Percentiles rank a stretch among this genome's conserved stretches.
Evolutionary conservation across 2,329 filamentous ascomycete species (phyloP).

Genomic region (Diaporthe eres): DNA sequence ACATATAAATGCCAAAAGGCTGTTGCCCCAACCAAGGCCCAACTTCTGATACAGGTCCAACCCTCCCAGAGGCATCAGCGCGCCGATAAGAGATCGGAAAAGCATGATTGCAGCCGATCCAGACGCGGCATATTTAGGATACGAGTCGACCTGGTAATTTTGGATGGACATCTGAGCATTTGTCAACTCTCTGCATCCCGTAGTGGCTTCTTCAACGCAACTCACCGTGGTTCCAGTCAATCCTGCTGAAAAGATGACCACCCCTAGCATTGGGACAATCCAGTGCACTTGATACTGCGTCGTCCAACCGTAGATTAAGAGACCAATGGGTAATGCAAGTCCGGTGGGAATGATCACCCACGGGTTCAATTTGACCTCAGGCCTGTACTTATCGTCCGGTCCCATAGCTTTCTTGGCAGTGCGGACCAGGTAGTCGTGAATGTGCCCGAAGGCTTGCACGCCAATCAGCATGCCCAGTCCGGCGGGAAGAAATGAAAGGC

Average conservation of each 20-base stretch:
- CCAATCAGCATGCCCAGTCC: conserved; percentile 61
- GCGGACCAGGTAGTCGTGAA: conserved; percentile 43
- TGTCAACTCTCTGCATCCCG: neutral
- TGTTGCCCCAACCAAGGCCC: conserved; percentile 48
- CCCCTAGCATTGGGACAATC: conserved; percentile 66
- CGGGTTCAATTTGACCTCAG: conserved; percentile 49
- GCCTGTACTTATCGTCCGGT: conserved; percentile 45
- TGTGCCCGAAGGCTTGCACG: conserved; percentile 44
- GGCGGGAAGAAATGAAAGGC: conserved; percentile 68
- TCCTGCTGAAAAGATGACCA: conserved; percentile 62
- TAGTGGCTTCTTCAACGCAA: neutral
- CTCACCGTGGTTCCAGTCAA: conserved; percentile 40
- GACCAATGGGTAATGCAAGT: conserved; percentile 59
- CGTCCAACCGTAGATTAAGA: conserved; percentile 69
- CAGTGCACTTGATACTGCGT: conserved; percentile 62
- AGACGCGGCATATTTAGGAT: conserved; percentile 43
- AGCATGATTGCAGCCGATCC: conserved; percentile 45
- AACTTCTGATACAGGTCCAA: conserved; percentile 44
- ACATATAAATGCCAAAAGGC: conserved; percentile 45
- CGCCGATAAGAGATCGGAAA: conserved; percentile 42
- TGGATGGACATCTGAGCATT: conserved; percentile 38
- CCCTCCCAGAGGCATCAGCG: conserved; percentile 39
- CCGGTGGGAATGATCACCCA: conserved; percentile 50
- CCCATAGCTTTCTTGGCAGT: conserved; percentile 45
- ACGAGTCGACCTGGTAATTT: conserved; percentile 42